Evolutionary conservation across 805 yeast genomes (phyloP), one percentile per base, ranked within the genome.

Genomic region (Kazachstania martiniae): DNA sequence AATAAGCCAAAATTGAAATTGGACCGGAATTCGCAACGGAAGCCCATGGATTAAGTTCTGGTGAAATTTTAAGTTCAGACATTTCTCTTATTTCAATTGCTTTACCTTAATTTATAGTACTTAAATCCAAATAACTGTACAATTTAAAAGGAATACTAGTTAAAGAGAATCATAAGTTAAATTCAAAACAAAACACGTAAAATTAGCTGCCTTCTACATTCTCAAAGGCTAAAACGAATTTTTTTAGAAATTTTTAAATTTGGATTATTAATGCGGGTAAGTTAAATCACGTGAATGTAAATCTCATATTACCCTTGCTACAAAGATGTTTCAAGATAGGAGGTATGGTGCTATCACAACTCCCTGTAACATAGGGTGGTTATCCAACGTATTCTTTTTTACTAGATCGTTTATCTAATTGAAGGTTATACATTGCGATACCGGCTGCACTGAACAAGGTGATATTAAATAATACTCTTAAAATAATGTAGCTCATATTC

Each of bases 1-100:
- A 91, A 74, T 91, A 91, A 23, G 81, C 70, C 37, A 77, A 53
- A 47, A 83, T 82, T 31, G 94, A 80, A 37, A 81, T 63, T 17
- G 70, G 70, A 18, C 70, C 71, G 29, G 64, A 63, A 55, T 65
- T 66, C 39, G 61, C 69, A 23, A 65, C 36, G 17, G 40, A 37
- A 28, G 40, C 37, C 30, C 33, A 35, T 16, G 39, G 38, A 16
- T 27, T 34, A 23, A 29, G 39, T 14, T 28, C 31, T 14, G 26
- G 37, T 10, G 32, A 16, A 17, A 25, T 14, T 38, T 52, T 54
- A 33, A 54, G 32, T 28, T 54, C 57, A 24, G 59, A 51, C 59
- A 54, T 54, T 12, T 21, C 31, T 27, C 28, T 28, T 24, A n/a
- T n/a, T n/a, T n/a, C n/a, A n/a, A n/a, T n/a, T n/a, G n/a, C n/a